These are phyloP conservation scores for Fusarium denticulatum DNA, from an alignment of 2,329 filamentous ascomycete species.

Conservation along the genomic window DNA sequence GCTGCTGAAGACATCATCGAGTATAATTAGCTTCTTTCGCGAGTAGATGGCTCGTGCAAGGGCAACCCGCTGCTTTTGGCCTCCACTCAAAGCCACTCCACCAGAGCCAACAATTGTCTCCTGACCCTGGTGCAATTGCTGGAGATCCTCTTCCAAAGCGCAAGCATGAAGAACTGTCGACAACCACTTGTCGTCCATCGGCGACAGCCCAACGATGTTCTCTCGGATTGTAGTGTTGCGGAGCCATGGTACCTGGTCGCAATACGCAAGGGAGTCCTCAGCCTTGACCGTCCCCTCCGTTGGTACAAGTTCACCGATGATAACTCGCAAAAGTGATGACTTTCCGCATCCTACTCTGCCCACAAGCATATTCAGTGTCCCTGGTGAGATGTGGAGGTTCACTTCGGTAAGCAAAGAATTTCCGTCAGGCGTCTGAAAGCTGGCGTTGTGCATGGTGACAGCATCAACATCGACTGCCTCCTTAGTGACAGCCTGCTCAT, in stretches of 20 bases:
- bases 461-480: background rate
- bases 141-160: conserved; percentile 49
- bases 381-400: conserved; percentile 25
- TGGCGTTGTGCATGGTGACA: conserved; percentile 17
- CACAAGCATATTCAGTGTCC: conserved; percentile 50
- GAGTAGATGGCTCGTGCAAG: conserved; percentile 60
- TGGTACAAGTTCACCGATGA: conserved; percentile 50
- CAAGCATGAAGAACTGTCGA: conserved; percentile 47
- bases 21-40: conserved; percentile 49
- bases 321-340: conserved; percentile 50
- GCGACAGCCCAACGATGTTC: conserved; percentile 50
- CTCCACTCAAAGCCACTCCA: conserved; percentile 56
- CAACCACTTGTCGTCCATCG: conserved; percentile 45
- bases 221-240: conserved; percentile 52
- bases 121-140: conserved; percentile 46
- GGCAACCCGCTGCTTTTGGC: conserved; percentile 55
- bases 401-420: conserved; percentile 40
- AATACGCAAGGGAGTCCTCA: conserved; percentile 50
- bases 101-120: conserved; percentile 53
- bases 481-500: conserved; percentile 20
- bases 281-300: conserved; percentile 42
- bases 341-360: conserved; percentile 58
- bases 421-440: conserved; percentile 26
- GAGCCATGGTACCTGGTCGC: conserved; percentile 57
- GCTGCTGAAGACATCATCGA: conserved; percentile 59